These are phyloP conservation scores for Elymus sibiricus DNA, from an alignment of 176 grass and related monocot species.

Conservation along the genomic window DNA sequence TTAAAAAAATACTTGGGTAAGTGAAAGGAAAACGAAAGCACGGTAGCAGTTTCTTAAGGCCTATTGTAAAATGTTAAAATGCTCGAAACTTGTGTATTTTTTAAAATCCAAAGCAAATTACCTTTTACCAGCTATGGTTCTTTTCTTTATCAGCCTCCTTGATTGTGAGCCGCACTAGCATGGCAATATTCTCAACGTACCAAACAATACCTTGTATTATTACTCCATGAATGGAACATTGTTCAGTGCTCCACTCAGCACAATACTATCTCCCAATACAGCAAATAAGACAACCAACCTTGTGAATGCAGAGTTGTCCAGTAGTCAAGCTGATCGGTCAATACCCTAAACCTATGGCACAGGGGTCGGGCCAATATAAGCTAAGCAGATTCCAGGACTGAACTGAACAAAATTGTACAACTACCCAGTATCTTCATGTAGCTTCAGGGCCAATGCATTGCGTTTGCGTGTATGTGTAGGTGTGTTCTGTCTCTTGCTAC, in stretches of 20 bases:
- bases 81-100: neutral
- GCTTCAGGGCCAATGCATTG: neutral
- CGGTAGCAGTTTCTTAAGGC: neutral
- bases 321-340: neutral
- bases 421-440: neutral
- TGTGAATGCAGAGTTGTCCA: neutral
- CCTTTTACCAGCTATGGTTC: neutral
- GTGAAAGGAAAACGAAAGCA: neutral
- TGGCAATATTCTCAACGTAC: neutral
- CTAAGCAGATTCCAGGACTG: neutral
- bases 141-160: neutral
- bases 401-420: neutral
- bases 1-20: neutral
- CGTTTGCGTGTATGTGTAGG: neutral
- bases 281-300: neutral
- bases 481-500: conserved; percentile 22
- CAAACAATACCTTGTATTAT: neutral
- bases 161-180: neutral
- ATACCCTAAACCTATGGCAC: neutral
- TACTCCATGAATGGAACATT: neutral
- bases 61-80: neutral
- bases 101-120: neutral
- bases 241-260: neutral
- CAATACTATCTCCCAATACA: neutral
- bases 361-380: neutral